A percentile compares a stretch with the other conserved stretches of the same genome.
Evolutionary conservation across 1,139 yeast genomes (phyloP).

Genomic region (Casaregolazyma lundiana): DNA sequence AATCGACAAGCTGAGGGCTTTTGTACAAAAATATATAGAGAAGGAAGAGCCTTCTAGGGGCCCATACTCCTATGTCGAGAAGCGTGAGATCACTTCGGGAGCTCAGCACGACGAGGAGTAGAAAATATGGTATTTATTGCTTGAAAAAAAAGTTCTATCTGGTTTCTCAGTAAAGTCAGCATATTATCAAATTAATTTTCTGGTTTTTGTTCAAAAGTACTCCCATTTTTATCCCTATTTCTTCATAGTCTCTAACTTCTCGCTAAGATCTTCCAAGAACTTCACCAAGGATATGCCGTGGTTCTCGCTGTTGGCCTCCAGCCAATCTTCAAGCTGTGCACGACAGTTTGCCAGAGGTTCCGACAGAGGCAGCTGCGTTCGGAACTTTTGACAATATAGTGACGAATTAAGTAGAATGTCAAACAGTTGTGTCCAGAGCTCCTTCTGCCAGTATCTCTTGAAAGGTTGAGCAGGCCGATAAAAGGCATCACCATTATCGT

Average conservation of each 20-base stretch:
- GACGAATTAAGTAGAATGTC: conserved; percentile 59
- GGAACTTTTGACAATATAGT: conserved; percentile 22
- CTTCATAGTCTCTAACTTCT: conserved; percentile 2
- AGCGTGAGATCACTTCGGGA: conserved; percentile 9
- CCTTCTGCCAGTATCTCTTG: conserved; percentile 75
- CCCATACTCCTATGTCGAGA: conserved; percentile 21
- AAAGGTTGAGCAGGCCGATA: conserved; percentile 42
- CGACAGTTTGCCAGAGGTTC: conserved; percentile 39
- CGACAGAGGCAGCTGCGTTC: conserved; percentile 39
- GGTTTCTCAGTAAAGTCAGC: too few species aligned
- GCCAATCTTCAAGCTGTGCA: conserved; percentile 42
- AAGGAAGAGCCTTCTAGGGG: conserved; percentile 17
- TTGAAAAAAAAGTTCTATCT: not conserved
- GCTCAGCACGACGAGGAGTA: not conserved
- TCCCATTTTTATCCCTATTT: conserved; percentile 1
- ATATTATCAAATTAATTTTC: too few species aligned
- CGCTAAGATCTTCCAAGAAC: conserved; percentile 20
- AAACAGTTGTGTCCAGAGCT: conserved; percentile 68
- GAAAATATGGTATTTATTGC: conserved; percentile 1
- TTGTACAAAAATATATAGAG: conserved; percentile 7
- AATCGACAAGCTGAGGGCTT: conserved; percentile 13
- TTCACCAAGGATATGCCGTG: conserved; percentile 24
- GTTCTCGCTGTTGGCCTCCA: conserved; percentile 33
- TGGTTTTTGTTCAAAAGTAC: not conserved
- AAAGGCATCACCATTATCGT: not conserved